Conservation (phyloP, 2,329 filamentous ascomycete species). For the Thielaviopsis euricoi region DNA sequence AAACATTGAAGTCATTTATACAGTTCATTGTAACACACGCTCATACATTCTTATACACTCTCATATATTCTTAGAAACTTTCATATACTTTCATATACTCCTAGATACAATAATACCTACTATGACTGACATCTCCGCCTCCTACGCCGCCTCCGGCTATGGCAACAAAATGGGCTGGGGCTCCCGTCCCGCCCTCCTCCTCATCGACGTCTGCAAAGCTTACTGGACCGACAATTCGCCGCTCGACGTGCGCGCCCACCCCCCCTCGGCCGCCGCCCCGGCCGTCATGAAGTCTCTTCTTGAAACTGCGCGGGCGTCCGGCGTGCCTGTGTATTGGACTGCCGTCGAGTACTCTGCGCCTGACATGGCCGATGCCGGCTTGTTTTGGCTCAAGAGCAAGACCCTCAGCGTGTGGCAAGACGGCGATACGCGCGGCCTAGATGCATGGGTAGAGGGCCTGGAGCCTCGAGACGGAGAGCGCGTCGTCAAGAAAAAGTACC, state of each 20-base stretch:
- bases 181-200: constrained; percentile 23
- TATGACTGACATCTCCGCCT: constrained; percentile 5
- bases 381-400: constrained; percentile 27
- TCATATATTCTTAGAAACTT: too few relatives aligned
- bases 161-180: constrained; percentile 28
- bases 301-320: constrained; percentile 22
- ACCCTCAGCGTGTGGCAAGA: constrained; percentile 24
- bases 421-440: constrained; percentile 23
- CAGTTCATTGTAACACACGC: too few relatives aligned
- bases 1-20: too few relatives aligned
- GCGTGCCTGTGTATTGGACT: constrained; percentile 27
- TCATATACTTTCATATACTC: too few relatives aligned
- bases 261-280: constrained; percentile 20
- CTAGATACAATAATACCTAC: not conserved
- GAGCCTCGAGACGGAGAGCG: constrained; percentile 21
- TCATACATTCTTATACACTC: too few relatives aligned
- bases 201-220: constrained; percentile 30
- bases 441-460: constrained; percentile 23
- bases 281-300: constrained; percentile 24
- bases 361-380: constrained; percentile 28
- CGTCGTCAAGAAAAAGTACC: constrained; percentile 26
- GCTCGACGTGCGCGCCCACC: constrained; percentile 23
- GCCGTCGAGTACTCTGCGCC: constrained; percentile 25
- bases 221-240: constrained; percentile 27
- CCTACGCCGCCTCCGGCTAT: constrained; percentile 22